These are phyloP conservation scores for Tylopilus intermedius DNA, from an alignment of 768 basidiomycete species.

Conservation along the genomic window DNA sequence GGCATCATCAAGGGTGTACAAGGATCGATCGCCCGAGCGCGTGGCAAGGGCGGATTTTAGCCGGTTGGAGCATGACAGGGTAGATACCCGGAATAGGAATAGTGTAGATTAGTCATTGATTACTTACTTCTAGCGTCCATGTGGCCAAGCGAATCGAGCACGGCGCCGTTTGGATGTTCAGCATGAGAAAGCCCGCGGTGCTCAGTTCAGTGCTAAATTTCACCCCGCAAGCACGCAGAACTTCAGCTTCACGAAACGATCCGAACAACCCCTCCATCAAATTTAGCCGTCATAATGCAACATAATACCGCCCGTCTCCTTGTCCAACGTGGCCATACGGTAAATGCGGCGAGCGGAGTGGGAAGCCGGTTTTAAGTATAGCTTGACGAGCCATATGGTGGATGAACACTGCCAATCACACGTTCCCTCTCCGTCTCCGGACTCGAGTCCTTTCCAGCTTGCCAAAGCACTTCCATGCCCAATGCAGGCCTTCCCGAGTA, in stretches of 20 bases:
- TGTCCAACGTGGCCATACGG: conserved; percentile 8
- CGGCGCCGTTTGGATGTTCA: background rate
- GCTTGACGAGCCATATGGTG: conserved; percentile 27
- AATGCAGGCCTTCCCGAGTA: conserved; percentile 52
- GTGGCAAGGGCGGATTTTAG: conserved; percentile 40
- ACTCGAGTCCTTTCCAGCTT: conserved; percentile 11
- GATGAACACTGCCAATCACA: conserved; percentile 17
- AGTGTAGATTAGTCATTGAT: conserved; percentile 12
- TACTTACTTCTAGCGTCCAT: background rate
- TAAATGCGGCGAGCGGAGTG: conserved; percentile 24
- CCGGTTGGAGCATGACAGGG: background rate
- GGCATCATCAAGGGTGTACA: conserved; percentile 40
- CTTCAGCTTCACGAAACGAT: background rate
- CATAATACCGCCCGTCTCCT: background rate
- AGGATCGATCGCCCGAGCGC: conserved; percentile 39
- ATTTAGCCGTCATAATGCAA: background rate
- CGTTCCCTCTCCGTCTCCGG: conserved; percentile 12
- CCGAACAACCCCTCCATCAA: background rate
- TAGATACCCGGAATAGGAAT: background rate
- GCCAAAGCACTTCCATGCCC: conserved; percentile 41
- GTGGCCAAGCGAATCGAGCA: background rate
- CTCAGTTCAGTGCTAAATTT: background rate
- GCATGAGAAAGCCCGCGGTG: background rate
- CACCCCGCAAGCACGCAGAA: background rate
- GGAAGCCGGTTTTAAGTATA: conserved; percentile 34